Conservation (phyloP, 2,329 filamentous ascomycete species). For the Colletotrichum incanum region DNA sequence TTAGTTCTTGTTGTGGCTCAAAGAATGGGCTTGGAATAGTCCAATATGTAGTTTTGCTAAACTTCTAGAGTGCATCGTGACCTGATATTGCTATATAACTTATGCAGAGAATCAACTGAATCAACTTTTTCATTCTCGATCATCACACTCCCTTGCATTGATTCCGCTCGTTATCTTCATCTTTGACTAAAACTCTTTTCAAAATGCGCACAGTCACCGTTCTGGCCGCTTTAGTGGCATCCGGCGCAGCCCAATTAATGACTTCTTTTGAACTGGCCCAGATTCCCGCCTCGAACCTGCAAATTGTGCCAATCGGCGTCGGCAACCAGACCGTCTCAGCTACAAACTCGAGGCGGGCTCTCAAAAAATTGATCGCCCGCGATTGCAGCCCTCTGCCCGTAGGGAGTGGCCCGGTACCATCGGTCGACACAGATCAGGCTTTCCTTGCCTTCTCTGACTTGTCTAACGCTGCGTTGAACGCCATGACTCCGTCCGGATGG, state of each 20-base stretch:
- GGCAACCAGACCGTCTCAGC: slow-evolving; percentile 23
- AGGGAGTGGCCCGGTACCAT: slow-evolving; percentile 16
- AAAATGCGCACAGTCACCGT: slow-evolving; percentile 1
- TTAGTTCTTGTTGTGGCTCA: background rate
- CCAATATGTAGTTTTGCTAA: too few species aligned
- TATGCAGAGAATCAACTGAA: background rate
- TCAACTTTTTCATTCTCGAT: background rate
- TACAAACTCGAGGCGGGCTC: slow-evolving; percentile 1
- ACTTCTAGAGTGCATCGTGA: background rate
- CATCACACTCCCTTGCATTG: background rate
- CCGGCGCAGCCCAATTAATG: slow-evolving; percentile 11
- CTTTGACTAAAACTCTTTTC: background rate
- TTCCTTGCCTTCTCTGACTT: slow-evolving; percentile 15
- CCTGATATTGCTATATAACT: background rate
- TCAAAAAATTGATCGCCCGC: background rate
- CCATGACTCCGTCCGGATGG: slow-evolving; percentile 21
- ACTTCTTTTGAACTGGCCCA: slow-evolving; percentile 11
- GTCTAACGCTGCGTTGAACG: slow-evolving; percentile 9
- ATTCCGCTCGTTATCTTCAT: background rate
- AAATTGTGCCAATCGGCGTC: slow-evolving; percentile 9
- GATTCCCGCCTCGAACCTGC: slow-evolving; percentile 7
- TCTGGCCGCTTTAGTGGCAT: slow-evolving; percentile 1
- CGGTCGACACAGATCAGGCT: slow-evolving; percentile 19
- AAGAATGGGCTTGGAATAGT: background rate
- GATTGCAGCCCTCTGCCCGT: slow-evolving; percentile 16